Evolutionary conservation across 495 filamentous ascomycete genomes (phyloP).

Genomic region (Copromyces sp.): DNA sequence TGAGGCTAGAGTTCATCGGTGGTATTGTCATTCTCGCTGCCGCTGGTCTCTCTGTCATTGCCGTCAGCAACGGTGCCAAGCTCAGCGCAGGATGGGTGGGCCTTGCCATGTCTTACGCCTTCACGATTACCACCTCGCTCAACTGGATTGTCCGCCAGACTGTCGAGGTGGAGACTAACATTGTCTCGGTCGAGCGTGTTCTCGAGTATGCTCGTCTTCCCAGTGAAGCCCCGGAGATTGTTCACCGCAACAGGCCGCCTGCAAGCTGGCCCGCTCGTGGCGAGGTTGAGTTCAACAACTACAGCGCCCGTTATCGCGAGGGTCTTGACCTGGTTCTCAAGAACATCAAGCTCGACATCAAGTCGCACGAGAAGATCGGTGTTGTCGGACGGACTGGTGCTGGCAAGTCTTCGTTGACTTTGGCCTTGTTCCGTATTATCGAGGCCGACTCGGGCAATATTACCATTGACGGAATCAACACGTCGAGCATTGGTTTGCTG

Average conservation of each 20-base stretch:
- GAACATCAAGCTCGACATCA: slow-evolving; percentile 82
- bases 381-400: slow-evolving; percentile 95
- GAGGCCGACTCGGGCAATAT: slow-evolving; percentile 74
- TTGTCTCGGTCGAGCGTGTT: slow-evolving; percentile 95
- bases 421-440: slow-evolving; percentile 93
- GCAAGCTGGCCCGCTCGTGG: slow-evolving; percentile 89
- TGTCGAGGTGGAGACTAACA: slow-evolving; percentile 98
- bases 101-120: slow-evolving; percentile 90
- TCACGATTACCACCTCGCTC: slow-evolving; percentile 95
- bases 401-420: slow-evolving; percentile 89
- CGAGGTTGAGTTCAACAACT: slow-evolving; percentile 83
- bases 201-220: slow-evolving; percentile 91
- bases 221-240: slow-evolving; percentile 90
- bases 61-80: slow-evolving; percentile 59
- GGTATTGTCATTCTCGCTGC: slow-evolving; percentile 86
- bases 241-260: slow-evolving; percentile 75
- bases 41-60: slow-evolving; percentile 71
- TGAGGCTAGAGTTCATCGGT: slow-evolving; percentile 92
- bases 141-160: slow-evolving; percentile 99
- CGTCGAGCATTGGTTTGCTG: slow-evolving; percentile 78
- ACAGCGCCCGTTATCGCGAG: slow-evolving; percentile 83
- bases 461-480: slow-evolving; percentile 80
- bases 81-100: slow-evolving; percentile 76
- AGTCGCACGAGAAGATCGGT: slow-evolving; percentile 93
- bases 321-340: slow-evolving; percentile 88